Percentiles rank a stretch among this genome's conserved stretches.
Evolutionary conservation across 352 stramenopile genomes (phyloP).

Genomic region (Blastocystis hominis): DNA sequence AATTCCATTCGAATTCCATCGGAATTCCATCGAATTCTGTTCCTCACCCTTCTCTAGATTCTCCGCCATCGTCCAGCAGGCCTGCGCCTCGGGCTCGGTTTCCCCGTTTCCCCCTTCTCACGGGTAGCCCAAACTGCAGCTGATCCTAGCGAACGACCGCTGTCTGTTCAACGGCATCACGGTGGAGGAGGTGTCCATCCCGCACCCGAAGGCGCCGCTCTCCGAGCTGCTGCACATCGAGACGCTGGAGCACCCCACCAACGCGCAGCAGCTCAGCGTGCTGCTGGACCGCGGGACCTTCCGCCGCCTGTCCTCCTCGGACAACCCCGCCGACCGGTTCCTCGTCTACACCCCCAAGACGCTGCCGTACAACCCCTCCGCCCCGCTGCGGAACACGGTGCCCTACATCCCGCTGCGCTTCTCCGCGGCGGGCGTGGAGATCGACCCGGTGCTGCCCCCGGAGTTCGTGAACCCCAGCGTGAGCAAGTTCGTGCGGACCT

Average conservation of each 20-base stretch:
- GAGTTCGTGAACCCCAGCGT: conserved; percentile 40
- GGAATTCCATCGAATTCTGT: not conserved
- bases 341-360: conserved; percentile 53
- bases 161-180: conserved; percentile 49
- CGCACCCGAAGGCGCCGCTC: not conserved
- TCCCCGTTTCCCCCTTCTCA: not conserved
- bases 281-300: not conserved
- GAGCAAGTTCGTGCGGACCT: not conserved
- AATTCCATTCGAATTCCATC: not conserved
- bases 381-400: conserved; percentile 26
- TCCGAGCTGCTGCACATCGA: not conserved
- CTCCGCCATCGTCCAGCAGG: conserved; percentile 22
- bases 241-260: not conserved
- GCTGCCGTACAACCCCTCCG: conserved; percentile 36
- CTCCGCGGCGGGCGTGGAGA: not conserved
- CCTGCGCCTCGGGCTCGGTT: not conserved
- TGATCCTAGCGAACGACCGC: conserved; percentile 18
- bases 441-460: conserved; percentile 4
- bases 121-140: not conserved
- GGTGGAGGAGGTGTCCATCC: not conserved
- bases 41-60: not conserved
- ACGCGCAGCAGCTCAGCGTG: not conserved
- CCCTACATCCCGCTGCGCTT: conserved; percentile 37
- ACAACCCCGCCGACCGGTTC: conserved; percentile 41
- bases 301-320: not conserved